Conservation (phyloP, 2,329 filamentous ascomycete genomes). For the Fusarium sp. region DNA sequence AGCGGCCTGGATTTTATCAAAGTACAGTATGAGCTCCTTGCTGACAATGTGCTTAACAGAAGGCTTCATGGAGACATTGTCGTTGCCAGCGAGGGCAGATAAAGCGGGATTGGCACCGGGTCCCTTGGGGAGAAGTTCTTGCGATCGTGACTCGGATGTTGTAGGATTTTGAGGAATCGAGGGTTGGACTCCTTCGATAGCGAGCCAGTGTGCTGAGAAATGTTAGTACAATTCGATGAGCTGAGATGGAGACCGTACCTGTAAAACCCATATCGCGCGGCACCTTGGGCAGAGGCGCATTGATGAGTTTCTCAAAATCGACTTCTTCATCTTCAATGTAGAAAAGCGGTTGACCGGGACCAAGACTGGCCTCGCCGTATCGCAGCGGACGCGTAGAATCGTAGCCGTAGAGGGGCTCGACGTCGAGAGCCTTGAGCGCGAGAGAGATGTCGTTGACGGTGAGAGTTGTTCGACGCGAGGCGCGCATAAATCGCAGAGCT, state of each 20-base stretch:
- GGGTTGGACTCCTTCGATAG: constrained; percentile 96
- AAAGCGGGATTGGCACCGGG: constrained; percentile 88
- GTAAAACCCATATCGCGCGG: constrained; percentile 94
- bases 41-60: constrained; percentile 96
- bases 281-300: constrained; percentile 93
- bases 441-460: constrained; percentile 91
- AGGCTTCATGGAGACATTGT: constrained; percentile 86
- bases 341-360: constrained; percentile 92
- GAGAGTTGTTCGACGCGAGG: constrained; percentile 85
- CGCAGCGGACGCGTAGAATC: constrained; percentile 89
- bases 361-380: constrained; percentile 93
- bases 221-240: constrained; percentile 22
- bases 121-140: constrained; percentile 90
- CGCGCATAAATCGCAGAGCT: constrained; percentile 95
- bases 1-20: constrained; percentile 92
- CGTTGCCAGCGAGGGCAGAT: constrained; percentile 82
- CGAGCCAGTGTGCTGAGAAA: constrained; percentile 87
- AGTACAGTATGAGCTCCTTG: constrained; percentile 96
- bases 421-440: constrained; percentile 86
- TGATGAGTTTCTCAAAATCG: constrained; percentile 98
- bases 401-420: constrained; percentile 96
- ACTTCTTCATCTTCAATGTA: constrained; percentile 99
- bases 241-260: constrained; percentile 62
- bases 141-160: constrained; percentile 81
- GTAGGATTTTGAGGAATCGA: constrained; percentile 97